Conservation (phyloP, 2,329 filamentous ascomycete species). For the Penicillium sp. region DNA sequence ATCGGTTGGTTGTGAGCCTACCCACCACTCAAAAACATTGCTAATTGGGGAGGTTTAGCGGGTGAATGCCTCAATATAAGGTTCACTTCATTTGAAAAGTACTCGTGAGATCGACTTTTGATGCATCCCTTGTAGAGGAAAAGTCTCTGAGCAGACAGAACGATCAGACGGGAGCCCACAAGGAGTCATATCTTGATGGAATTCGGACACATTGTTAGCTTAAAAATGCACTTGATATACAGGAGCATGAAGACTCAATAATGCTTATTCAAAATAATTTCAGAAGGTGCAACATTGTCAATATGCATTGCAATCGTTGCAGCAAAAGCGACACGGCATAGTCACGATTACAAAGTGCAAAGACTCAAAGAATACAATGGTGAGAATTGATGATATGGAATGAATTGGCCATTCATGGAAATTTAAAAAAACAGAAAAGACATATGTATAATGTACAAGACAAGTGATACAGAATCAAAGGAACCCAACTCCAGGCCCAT, state of each 20-base stretch:
- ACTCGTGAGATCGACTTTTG: slow-evolving; percentile 48
- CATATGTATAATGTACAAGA: slow-evolving; percentile 25
- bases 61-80: slow-evolving; percentile 38
- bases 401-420: not conserved
- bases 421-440: not conserved
- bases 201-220: not conserved
- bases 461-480: slow-evolving; percentile 13
- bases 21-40: not conserved
- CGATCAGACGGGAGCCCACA: not conserved
- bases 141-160: no score
- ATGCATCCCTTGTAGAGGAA: slow-evolving; percentile 35
- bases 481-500: slow-evolving; percentile 21
- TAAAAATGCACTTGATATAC: no score
- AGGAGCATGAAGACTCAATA: no score
- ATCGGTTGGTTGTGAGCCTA: slow-evolving; percentile 40
- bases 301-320: no score
- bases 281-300: no score
- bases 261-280: no score
- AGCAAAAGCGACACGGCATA: no score
- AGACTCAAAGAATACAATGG: no score
- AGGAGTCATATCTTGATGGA: not conserved
- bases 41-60: slow-evolving; percentile 13
- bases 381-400: not conserved
- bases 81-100: slow-evolving; percentile 47
- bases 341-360: no score